Percentiles rank a stretch among this genome's conserved stretches.
Evolutionary conservation across 2,329 filamentous ascomycete species (phyloP).

Genomic region (Aureobasidium musti): DNA sequence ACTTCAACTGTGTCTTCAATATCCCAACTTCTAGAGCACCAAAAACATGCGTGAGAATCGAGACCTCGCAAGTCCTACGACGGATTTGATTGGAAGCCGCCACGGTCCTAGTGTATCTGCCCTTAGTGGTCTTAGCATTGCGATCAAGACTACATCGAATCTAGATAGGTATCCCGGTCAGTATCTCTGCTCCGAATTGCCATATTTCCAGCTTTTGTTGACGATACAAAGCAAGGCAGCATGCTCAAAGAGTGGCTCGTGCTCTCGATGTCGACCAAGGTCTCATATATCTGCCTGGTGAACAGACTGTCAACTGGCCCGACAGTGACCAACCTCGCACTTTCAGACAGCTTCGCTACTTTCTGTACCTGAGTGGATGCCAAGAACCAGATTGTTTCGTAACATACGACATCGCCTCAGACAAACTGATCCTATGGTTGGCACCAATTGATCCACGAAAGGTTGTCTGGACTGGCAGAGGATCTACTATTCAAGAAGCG

Average conservation of each 20-base stretch:
- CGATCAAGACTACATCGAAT: constrained; percentile 25
- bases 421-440: constrained; percentile 82
- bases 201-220: background rate
- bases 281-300: constrained; percentile 60
- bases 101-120: background rate
- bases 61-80: background rate
- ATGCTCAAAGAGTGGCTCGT: constrained; percentile 32
- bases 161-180: constrained; percentile 33
- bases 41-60: background rate
- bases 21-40: background rate
- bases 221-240: constrained; percentile 30
- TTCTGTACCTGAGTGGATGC: constrained; percentile 92
- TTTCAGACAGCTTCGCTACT: constrained; percentile 69
- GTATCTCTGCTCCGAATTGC: background rate
- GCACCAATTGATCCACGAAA: constrained; percentile 83
- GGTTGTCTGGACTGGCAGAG: constrained; percentile 92
- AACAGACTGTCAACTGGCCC: constrained; percentile 53
- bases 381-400: constrained; percentile 77
- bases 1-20: background rate
- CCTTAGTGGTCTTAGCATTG: constrained; percentile 5
- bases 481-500: constrained; percentile 74
- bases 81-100: background rate
- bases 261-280: constrained; percentile 46
- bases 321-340: constrained; percentile 61
- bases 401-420: constrained; percentile 74